Base-by-base conservation (phyloP, 2,329 filamentous ascomycete genomes). In the Ascochyta clinopodiicola region DNA sequence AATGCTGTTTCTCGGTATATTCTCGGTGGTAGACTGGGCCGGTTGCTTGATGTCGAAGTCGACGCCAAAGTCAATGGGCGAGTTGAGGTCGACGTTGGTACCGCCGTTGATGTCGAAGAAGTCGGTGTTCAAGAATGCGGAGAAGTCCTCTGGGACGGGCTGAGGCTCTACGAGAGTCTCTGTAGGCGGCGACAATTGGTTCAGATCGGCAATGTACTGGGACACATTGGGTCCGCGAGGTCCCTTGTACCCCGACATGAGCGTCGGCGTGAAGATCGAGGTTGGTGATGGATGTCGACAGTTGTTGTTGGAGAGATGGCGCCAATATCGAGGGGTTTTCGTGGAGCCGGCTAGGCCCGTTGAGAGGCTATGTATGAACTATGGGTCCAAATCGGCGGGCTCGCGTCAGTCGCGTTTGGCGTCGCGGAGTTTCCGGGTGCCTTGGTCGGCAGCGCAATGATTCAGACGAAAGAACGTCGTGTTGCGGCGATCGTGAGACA, bases 161-260 rank as follows among this genome's bases (percentile, higher is more conserved):
- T 83, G 83, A 22, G 68, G 67, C 12, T 75, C 70, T 32, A 62
- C 58, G 55, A 63, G 57, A 29, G 57, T 59, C 38, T 74, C 71
- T 48, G 70, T 59, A 21, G 62, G 60, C 55, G 82, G 78, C 25
- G 83, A 84, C 51, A 88, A 80, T 40, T 84, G 85, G 80, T 96
- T 96, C 69, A 97, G 82, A 66, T 93, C 89, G 69, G 91, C 89
- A 63, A 97, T 84, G 80, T 95, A 96, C 72, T 92, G 89, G 71
- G 92, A 92, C 78, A 96, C 90, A 76, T 96, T 96, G 71, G 91
- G 89, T 67, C 86, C 90, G 72, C 89, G 87, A 60, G 91, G 89
- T 71, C 88, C 88, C 77, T 84, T 87, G 83, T 87, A 92, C 74
- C 81, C 84, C 75, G 90, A 86, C 89, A 92, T 92, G 69, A 48